Conservation (phyloP, 208 protist genomes). For the Acanthamoeba royreba region DNA sequence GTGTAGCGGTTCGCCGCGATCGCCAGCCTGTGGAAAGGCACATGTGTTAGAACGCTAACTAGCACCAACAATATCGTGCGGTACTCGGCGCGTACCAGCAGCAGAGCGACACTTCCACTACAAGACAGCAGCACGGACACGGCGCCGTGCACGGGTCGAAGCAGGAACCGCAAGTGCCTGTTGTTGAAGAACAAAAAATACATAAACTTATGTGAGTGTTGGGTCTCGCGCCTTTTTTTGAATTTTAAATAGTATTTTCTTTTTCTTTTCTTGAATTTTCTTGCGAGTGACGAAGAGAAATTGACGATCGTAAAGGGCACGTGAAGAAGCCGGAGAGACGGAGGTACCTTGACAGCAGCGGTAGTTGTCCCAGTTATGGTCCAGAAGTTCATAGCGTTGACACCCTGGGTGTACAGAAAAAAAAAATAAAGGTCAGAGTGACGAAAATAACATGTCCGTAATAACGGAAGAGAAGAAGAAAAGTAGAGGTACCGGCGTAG, state of each 20-base stretch:
- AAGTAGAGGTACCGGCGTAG: background rate
- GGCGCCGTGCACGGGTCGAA: background rate
- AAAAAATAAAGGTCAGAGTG: too few relatives aligned
- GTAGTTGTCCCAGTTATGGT: background rate
- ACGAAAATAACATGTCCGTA: too few relatives aligned
- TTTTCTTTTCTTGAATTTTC: background rate
- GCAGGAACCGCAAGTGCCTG: background rate
- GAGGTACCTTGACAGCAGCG: background rate
- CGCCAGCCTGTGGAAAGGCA: background rate
- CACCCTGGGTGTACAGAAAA: too few relatives aligned
- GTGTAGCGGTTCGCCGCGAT: background rate
- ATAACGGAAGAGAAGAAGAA: too few relatives aligned
- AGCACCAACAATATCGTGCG: background rate
- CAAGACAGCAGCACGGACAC: background rate
- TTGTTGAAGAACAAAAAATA: background rate
- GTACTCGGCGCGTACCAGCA: background rate
- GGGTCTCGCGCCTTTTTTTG: too few relatives aligned
- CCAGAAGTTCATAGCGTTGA: background rate
- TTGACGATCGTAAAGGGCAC: too few relatives aligned
- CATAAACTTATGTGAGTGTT: background rate
- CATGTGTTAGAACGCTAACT: background rate
- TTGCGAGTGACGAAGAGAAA: background rate
- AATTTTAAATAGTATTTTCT: background rate
- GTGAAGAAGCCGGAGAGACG: too few relatives aligned
- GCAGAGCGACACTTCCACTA: background rate